Conservation (phyloP, 2,329 filamentous ascomycete genomes). For the Amauroascus verrucosus region DNA sequence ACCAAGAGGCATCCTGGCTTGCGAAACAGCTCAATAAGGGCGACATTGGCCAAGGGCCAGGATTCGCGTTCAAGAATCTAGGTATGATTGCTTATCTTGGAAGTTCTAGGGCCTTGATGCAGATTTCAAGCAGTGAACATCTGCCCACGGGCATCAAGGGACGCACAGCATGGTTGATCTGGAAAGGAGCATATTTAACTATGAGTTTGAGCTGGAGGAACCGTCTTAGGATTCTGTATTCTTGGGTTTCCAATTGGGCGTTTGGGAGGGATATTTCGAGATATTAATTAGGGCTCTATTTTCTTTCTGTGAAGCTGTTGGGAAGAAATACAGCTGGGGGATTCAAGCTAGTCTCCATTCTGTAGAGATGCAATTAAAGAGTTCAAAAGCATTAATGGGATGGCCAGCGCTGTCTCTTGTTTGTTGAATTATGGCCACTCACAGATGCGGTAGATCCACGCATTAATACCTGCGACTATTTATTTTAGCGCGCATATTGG, state of each 20-base stretch:
- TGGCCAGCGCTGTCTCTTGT: too few relatives aligned
- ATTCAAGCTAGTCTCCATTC: too few relatives aligned
- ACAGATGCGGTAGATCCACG: too few relatives aligned
- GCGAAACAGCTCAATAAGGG: conserved; percentile 44
- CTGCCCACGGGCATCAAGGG: conserved; percentile 32
- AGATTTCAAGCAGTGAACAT: conserved; percentile 31
- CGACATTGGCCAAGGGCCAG: conserved; percentile 26
- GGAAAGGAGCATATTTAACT: conserved; percentile 37
- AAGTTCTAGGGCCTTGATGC: conserved; percentile 47
- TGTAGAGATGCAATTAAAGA: too few relatives aligned
- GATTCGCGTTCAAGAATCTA: conserved; percentile 48
- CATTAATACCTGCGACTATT: too few relatives aligned
- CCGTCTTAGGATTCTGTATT: conserved; percentile 31
- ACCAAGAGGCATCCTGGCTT: conserved; percentile 50
- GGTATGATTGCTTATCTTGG: conserved; percentile 53
- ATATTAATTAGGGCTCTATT: conserved; percentile 27
- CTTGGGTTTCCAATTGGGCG: conserved; percentile 35
- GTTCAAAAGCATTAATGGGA: too few relatives aligned
- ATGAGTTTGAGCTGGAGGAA: conserved; percentile 42
- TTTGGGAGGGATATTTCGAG: conserved; percentile 39
- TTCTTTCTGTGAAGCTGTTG: too few relatives aligned
- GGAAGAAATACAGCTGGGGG: too few relatives aligned
- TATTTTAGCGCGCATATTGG: too few relatives aligned
- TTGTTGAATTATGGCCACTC: too few relatives aligned
- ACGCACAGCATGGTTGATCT: conserved; percentile 34